Evolutionary conservation across 257 asterid species (phyloP).

Genomic region (Solanum phureja): DNA sequence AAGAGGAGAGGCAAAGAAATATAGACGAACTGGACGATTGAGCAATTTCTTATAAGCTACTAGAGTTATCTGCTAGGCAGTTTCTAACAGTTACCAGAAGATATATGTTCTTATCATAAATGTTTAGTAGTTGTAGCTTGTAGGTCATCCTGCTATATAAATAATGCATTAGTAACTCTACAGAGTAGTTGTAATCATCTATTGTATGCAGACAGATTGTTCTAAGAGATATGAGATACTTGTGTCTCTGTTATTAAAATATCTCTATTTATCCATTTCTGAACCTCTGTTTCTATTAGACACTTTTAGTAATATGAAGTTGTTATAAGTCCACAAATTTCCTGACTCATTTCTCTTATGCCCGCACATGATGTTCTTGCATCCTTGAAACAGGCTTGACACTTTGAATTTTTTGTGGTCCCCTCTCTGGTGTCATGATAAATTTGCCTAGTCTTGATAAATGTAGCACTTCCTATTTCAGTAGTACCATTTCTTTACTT

Average conservation of each 20-base stretch:
- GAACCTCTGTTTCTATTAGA: not conserved
- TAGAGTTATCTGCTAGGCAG: not conserved
- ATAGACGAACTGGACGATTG: not conserved
- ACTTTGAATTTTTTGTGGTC: not conserved
- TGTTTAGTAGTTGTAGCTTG: not conserved
- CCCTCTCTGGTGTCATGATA: not conserved
- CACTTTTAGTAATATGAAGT: slow-evolving; percentile 71
- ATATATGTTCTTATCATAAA: too few relatives aligned
- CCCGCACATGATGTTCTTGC: not conserved
- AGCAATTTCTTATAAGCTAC: not conserved
- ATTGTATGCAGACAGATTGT: not conserved
- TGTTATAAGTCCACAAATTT: slow-evolving; percentile 67
- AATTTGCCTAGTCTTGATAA: not conserved
- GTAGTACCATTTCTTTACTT: not conserved
- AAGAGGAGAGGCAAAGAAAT: not conserved
- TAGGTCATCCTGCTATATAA: not conserved
- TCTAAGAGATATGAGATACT: not conserved
- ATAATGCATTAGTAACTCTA: not conserved
- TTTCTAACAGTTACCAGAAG: not conserved
- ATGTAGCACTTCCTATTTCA: too few relatives aligned
- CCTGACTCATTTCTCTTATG: not conserved
- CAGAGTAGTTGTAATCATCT: not conserved
- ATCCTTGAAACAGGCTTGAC: not conserved
- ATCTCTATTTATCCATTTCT: not conserved
- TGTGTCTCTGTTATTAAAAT: not conserved